phyloP scores from a whole-genome alignment of 192 early-diverging fungal species.

The Entomortierella chlamydospora region DNA sequence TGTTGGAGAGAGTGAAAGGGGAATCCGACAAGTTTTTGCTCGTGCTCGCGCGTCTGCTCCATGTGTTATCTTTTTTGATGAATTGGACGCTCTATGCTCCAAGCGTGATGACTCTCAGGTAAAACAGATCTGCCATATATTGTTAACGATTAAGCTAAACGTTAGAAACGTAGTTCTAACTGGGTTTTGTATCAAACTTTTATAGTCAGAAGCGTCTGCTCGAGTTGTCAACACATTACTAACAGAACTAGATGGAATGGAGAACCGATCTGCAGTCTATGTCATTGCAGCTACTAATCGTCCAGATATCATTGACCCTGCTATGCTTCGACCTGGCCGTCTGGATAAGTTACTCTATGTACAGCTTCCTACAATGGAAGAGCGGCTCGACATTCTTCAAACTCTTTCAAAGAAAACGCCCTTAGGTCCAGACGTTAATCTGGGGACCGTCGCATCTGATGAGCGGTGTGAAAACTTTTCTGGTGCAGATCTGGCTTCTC shows the following conservation, averaged over 20 bases:
- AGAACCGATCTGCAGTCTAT: slow-evolving; percentile 88
- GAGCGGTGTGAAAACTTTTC: slow-evolving; percentile 76
- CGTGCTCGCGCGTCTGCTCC: slow-evolving; percentile 93
- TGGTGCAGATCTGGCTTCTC: slow-evolving; percentile 82
- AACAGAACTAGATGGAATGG: slow-evolving; percentile 97
- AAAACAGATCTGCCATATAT: background rate
- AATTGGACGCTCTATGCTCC: slow-evolving; percentile 94
- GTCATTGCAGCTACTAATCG: slow-evolving; percentile 98
- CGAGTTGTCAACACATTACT: slow-evolving; percentile 97
- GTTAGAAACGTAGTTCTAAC: background rate
- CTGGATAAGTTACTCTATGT: slow-evolving; percentile 98
- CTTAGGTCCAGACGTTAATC: slow-evolving; percentile 66
- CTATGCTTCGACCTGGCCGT: slow-evolving; percentile 97
- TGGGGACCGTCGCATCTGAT: slow-evolving; percentile 71
- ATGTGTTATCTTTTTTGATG: slow-evolving; percentile 98
- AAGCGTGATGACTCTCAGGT: slow-evolving; percentile 91
- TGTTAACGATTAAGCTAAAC: no score
- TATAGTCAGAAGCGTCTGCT: slow-evolving; percentile 86
- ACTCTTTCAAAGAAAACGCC: slow-evolving; percentile 87
- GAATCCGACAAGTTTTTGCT: slow-evolving; percentile 94
- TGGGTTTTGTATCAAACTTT: background rate
- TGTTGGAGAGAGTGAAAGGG: slow-evolving; percentile 98
- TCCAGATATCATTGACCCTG: slow-evolving; percentile 97
- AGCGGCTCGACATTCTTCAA: slow-evolving; percentile 87
- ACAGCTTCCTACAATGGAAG: slow-evolving; percentile 83